A percentile compares a stretch with the other conserved stretches of the same genome.
Conservation (phyloP, 768 basidiomycete species). For the Hypholoma fasciculare region DNA sequence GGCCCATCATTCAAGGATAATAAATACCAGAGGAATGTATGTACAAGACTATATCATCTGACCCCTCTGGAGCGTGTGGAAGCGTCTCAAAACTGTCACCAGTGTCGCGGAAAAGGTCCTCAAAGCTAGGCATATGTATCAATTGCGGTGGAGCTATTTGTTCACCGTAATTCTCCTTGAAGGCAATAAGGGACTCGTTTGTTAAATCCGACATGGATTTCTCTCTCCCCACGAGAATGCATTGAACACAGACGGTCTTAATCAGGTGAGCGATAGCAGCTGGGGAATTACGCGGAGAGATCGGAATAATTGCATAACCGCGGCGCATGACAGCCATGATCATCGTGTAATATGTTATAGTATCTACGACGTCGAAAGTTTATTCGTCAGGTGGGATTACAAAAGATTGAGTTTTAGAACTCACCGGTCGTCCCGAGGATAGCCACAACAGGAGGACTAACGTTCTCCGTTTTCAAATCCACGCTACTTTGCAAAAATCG, state of each 20-base stretch:
- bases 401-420: neutral
- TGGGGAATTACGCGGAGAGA: neutral
- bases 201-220: neutral
- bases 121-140: constrained; percentile 2
- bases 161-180: neutral
- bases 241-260: neutral
- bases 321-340: constrained; percentile 5
- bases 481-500: neutral
- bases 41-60: neutral
- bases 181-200: neutral
- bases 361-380: neutral
- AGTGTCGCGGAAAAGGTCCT: constrained; percentile 1
- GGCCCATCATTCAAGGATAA: neutral
- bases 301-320: constrained; percentile 4
- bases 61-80: neutral
- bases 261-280: constrained; percentile 3
- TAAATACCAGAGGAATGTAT: constrained; percentile 10
- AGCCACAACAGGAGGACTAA: neutral
- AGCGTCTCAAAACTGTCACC: neutral
- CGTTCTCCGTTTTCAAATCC: neutral
- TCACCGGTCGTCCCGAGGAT: neutral
- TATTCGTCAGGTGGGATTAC: too few relatives aligned
- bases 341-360: constrained; percentile 8
- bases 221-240: constrained; percentile 6
- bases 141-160: neutral